Conservation (phyloP, 148 eudicot species). For the Rhododendron williamsianum region DNA sequence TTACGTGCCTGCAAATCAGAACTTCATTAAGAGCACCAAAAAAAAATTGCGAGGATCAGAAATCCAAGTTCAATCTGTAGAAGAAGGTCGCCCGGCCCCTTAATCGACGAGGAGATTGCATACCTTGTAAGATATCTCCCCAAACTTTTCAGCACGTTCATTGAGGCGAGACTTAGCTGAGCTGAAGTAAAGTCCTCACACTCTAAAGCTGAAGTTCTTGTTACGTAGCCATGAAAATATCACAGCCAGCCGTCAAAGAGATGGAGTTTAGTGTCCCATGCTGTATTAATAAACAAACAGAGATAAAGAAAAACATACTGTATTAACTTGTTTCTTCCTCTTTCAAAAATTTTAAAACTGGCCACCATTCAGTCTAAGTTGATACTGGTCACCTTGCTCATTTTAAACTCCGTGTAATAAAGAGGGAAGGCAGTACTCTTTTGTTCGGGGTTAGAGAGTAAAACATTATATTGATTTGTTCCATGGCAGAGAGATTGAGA, state of each 20-base stretch:
- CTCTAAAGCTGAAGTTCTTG: conserved; percentile 91
- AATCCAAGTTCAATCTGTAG: neutral
- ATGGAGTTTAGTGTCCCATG: conserved; percentile 95
- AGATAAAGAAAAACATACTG: neutral
- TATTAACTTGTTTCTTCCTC: conserved; percentile 1
- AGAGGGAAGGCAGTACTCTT: neutral
- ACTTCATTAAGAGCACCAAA: neutral
- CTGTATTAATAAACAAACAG: conserved; percentile 26
- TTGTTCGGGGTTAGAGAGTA: neutral
- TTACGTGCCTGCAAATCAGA: conserved; percentile 64
- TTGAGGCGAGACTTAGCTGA: conserved; percentile 95
- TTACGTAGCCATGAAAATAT: conserved; percentile 90
- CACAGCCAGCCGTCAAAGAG: conserved; percentile 97
- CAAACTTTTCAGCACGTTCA: conserved; percentile 98
- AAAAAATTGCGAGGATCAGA: neutral
- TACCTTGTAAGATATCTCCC: conserved; percentile 94
- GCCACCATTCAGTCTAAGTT: neutral
- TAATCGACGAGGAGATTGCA: conserved; percentile 13
- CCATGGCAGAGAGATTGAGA: too few species aligned
- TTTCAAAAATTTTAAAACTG: neutral
- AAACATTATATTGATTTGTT: neutral
- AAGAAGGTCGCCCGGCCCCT: neutral
- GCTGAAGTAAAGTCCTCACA: conserved; percentile 65
- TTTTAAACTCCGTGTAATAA: neutral
- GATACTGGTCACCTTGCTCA: neutral